Base-by-base conservation (phyloP, 2,329 filamentous ascomycete genomes). In the Nectriaceae sp. region DNA sequence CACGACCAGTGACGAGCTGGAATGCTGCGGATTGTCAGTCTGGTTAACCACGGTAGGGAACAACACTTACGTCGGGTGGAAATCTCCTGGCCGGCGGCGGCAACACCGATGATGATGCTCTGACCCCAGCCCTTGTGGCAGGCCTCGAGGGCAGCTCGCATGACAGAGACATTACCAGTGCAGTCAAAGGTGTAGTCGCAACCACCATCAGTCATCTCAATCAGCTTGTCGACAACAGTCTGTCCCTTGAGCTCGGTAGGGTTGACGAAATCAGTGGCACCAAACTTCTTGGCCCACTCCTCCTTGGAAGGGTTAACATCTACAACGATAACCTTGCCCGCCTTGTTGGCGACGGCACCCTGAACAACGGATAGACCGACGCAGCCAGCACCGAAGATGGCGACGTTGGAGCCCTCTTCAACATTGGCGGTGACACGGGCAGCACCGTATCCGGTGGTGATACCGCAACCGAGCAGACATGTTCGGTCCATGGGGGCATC, bases 41-140 rank as follows among this genome's bases (percentile, higher is more conserved):
- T 36, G 8, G 16, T 36, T 5, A 16, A 36, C 33, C 6, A 10
- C 5, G 11, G 33, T 10, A 19, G 8, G 8, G 8, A 15, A 21
- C 5, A 20, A 13, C 40, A 85, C 90, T 80, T 79, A 96, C 90
- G 92, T 71, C 93, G 82, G 44, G 93, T 97, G 57, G 87, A 80
- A 61, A 97, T 97, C 77, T 97, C 93, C 75, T 97, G 92, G 44
- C 93, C 93, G 50, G 93, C 93, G 60, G 93, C 93, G 53, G 93
- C 93, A 56, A 99, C 94, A 72, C 94, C 94, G 65, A 99, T 99
- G 71, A 99, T 84, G 72, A 99, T 96, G 69, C 89, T 95, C 80
- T 97, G 84, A 65, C 94, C 94, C 94, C 94, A 99, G 41, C 94
- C 94, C 84, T 99, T 99, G 80, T 99, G 94, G 79, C 92, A 97